Percentiles rank a stretch among this genome's conserved stretches.
These are phyloP conservation scores for Ustilago tritici DNA, from an alignment of 1,284 basidiomycete genomes.

Conservation along the genomic window DNA sequence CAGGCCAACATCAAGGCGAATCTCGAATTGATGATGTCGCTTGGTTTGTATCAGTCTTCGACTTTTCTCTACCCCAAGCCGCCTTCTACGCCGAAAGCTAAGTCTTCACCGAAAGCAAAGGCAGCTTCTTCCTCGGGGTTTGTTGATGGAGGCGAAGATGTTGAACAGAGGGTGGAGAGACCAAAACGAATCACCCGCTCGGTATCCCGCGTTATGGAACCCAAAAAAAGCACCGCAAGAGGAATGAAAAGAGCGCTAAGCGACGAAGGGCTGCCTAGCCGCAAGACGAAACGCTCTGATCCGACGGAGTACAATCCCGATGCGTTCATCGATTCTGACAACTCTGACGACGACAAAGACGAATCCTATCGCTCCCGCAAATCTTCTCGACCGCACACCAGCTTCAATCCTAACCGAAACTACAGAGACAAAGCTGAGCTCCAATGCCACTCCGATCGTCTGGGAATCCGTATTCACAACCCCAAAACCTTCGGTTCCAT, in stretches of 20 bases:
- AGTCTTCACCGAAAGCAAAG: constrained; percentile 4
- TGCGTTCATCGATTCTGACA: background rate
- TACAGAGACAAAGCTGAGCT: constrained; percentile 1
- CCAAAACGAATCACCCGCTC: constrained; percentile 25
- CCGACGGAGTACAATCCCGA: background rate
- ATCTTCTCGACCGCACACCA: no score
- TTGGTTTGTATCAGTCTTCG: constrained; percentile 31
- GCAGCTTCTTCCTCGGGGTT: background rate
- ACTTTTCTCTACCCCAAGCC: constrained; percentile 8
- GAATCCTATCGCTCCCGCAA: background rate
- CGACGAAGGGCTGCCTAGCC: background rate
- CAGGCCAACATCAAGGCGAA: constrained; percentile 37
- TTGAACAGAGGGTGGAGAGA: background rate
- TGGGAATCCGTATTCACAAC: constrained; percentile 40
- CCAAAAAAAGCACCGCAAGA: no score
- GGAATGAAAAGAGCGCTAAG: constrained; percentile 17
- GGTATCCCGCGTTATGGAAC: constrained; percentile 8
- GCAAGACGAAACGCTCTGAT: background rate
- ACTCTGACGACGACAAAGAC: constrained; percentile 21
- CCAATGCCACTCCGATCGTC: constrained; percentile 31
- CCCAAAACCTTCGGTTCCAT: constrained; percentile 56
- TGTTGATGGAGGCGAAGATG: background rate
- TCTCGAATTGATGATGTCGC: constrained; percentile 40
- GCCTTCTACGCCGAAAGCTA: constrained; percentile 1
- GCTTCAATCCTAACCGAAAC: constrained; percentile 11